Evolutionary conservation across 176 grass and related monocot species (phyloP).

Genomic region (Zea mays): Zm-B73-REFERENCE-NAM-5.0 NC_050100.1:225996001-225996500

Average conservation of each 20-base stretch:
- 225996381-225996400: not conserved
- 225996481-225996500: conserved; percentile 58
- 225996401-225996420: conserved; percentile 21
- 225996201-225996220: conserved; percentile 22
- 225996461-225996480: conserved; percentile 34
- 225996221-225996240: conserved; percentile 41
- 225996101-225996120: no score
- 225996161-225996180: conserved; percentile 19
- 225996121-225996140: no score
- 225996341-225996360: conserved; percentile 52
- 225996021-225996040: no score
- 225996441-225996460: conserved; percentile 33
- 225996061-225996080: no score
- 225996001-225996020: no score
- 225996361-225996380: conserved; percentile 71
- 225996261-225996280: conserved; percentile 61
- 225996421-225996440: conserved; percentile 28
- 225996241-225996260: conserved; percentile 72
- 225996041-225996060: no score
- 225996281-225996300: conserved; percentile 75
- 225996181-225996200: conserved; percentile 26
- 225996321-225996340: conserved; percentile 44
- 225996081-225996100: no score
- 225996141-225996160: no score
- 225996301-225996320: conserved; percentile 71